These are phyloP conservation scores for Alternaria hordeiaustralica DNA, from an alignment of 2,329 filamentous ascomycete species.

Conservation along the genomic window DNA sequence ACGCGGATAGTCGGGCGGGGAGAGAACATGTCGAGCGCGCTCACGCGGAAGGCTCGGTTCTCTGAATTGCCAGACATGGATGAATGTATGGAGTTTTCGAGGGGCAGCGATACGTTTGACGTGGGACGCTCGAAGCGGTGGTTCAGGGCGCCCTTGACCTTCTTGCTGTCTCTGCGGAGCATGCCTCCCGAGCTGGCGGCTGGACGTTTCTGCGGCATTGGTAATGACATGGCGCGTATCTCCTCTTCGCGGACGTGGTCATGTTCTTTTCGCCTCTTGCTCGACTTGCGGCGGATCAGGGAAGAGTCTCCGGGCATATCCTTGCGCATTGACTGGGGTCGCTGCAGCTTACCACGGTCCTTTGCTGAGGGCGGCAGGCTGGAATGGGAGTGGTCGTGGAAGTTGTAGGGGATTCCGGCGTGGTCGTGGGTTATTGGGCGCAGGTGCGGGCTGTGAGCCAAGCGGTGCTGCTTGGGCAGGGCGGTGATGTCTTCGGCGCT, in stretches of 20 bases:
- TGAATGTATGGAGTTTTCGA: slow-evolving; percentile 76
- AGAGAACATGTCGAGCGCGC: slow-evolving; percentile 78
- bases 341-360: slow-evolving; percentile 54
- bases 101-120: slow-evolving; percentile 77
- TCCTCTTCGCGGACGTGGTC: slow-evolving; percentile 84
- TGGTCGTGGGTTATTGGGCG: slow-evolving; percentile 52
- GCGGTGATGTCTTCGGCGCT: slow-evolving; percentile 57
- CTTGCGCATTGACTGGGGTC: slow-evolving; percentile 61
- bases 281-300: slow-evolving; percentile 72
- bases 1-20: slow-evolving; percentile 85
- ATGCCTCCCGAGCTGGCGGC: slow-evolving; percentile 65
- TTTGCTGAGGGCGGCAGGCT: slow-evolving; percentile 42
- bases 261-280: slow-evolving; percentile 67
- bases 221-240: slow-evolving; percentile 81
- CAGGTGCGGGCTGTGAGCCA: slow-evolving; percentile 57
- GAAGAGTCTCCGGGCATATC: slow-evolving; percentile 63
- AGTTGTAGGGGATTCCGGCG: slow-evolving; percentile 54
- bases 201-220: slow-evolving; percentile 68
- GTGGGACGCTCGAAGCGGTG: slow-evolving; percentile 66
- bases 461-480: slow-evolving; percentile 49
- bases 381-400: slow-evolving; percentile 47
- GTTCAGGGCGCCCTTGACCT: slow-evolving; percentile 63
- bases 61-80: slow-evolving; percentile 78
- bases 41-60: slow-evolving; percentile 78
- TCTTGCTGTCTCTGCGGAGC: slow-evolving; percentile 70